Evolutionary conservation across 257 asterid genomes (phyloP).

Genomic region (Vinca minor): DNA sequence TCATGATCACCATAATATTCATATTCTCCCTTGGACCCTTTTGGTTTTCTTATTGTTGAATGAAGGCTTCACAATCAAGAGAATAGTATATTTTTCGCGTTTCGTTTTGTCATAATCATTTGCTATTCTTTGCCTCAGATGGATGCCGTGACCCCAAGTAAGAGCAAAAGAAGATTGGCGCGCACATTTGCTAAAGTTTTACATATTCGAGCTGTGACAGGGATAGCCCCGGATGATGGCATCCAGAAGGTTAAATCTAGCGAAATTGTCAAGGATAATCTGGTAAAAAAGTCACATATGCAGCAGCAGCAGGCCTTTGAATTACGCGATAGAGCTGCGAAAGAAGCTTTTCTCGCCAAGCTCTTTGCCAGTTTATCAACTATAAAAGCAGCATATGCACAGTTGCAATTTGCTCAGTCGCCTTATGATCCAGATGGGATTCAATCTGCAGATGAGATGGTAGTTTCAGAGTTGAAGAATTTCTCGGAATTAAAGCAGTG

Average conservation of each 20-base stretch:
- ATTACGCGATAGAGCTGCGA: conserved; percentile 17
- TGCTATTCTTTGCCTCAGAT: conserved; percentile 38
- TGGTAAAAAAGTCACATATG: conserved; percentile 6
- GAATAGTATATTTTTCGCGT: not conserved
- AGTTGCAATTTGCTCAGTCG: conserved; percentile 58
- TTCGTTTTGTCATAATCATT: not conserved
- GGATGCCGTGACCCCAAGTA: conserved; percentile 48
- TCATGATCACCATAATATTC: conserved; percentile 30
- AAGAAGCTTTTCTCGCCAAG: conserved; percentile 65
- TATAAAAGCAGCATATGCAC: conserved; percentile 70
- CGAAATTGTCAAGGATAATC: conserved; percentile 23
- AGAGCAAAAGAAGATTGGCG: conserved; percentile 43
- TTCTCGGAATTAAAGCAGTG: conserved; percentile 63
- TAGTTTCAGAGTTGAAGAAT: conserved; percentile 55
- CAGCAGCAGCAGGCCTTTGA: conserved; percentile 9
- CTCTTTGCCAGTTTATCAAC: conserved; percentile 61
- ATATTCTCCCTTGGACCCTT: conserved; percentile 22
- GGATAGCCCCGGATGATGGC: conserved; percentile 31
- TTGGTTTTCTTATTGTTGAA: conserved; percentile 15
- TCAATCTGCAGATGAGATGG: conserved; percentile 54
- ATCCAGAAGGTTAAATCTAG: conserved; percentile 20
- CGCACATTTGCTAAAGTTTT: conserved; percentile 68
- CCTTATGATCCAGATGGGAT: conserved; percentile 84
- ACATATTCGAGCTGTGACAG: conserved; percentile 37
- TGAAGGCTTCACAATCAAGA: conserved; percentile 5